Evolutionary conservation across 139 green algal genomes (phyloP).

Genomic region (Coelastrella sp.): DNA sequence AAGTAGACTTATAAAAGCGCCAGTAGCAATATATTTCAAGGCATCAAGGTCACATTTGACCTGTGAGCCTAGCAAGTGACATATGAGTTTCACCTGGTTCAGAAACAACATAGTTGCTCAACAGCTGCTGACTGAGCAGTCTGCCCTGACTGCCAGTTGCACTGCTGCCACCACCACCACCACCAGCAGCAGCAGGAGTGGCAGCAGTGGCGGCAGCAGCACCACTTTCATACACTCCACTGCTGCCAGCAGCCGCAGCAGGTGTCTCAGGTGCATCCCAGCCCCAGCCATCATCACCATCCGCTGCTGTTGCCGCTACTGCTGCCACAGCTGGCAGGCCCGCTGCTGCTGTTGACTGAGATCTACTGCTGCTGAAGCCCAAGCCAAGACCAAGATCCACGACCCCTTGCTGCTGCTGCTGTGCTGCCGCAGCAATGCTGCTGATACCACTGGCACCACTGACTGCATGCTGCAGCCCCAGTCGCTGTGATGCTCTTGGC

Average conservation of each 20-base stretch:
- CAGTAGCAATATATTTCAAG: too few species aligned
- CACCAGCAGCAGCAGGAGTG: background rate
- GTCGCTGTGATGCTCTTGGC: background rate
- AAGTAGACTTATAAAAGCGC: too few species aligned
- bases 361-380: background rate
- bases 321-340: slow-evolving; percentile 27
- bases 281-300: background rate
- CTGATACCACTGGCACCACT: slow-evolving; percentile 8
- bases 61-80: too few species aligned
- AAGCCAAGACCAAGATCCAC: background rate
- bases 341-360: slow-evolving; percentile 9
- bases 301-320: background rate
- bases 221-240: background rate
- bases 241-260: background rate
- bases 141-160: background rate
- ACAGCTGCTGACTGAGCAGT: slow-evolving; percentile 23
- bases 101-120: slow-evolving; percentile 7
- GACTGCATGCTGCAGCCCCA: background rate
- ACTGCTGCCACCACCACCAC: background rate
- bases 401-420: slow-evolving; percentile 34
- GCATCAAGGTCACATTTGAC: too few species aligned
- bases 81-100: slow-evolving; percentile 46
- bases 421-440: background rate
- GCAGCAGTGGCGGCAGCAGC: background rate
- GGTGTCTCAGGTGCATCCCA: background rate